Evolutionary conservation across 208 protist species (phyloP).

Genomic region (Trichomonas vaginalis): DNA sequence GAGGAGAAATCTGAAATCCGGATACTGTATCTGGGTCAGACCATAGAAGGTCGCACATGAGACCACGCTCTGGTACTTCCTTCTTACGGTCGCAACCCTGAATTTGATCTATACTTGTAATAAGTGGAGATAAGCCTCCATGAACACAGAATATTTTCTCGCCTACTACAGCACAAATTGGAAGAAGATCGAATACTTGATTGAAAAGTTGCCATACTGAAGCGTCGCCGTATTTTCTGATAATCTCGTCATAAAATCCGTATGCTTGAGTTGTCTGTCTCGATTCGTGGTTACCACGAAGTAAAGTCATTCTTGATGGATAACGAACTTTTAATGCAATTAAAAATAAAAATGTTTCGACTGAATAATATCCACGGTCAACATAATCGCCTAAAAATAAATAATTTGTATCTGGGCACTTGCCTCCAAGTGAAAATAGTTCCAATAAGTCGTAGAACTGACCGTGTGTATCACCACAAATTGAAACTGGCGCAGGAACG

Average conservation of each 20-base stretch:
- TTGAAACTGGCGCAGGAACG: neutral
- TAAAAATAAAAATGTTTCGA: conserved; percentile 71
- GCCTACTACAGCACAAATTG: neutral
- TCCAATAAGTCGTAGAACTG: conserved; percentile 59
- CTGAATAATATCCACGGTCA: conserved; percentile 31
- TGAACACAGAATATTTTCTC: conserved; percentile 75
- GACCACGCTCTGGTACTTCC: conserved; percentile 90
- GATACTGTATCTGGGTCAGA: conserved; percentile 80
- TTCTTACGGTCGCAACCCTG: conserved; percentile 60
- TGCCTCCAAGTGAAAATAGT: conserved; percentile 49
- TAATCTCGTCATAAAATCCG: conserved; percentile 90
- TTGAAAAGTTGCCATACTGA: neutral
- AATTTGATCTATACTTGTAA: conserved; percentile 85
- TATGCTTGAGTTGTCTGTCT: conserved; percentile 90
- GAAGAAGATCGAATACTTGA: neutral
- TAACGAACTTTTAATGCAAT: conserved; percentile 71
- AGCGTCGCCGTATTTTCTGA: conserved; percentile 34
- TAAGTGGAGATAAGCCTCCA: conserved; percentile 86
- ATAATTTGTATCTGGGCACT: conserved; percentile 85
- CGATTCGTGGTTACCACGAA: conserved; percentile 92
- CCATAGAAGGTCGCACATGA: conserved; percentile 93
- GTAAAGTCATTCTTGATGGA: conserved; percentile 72
- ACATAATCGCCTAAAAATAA: conserved; percentile 67
- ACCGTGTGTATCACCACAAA: conserved; percentile 79
- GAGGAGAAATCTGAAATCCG: conserved; percentile 79